Evolutionary conservation across 352 stramenopile genomes (phyloP).

Genomic region (Globisporangium polare): DNA sequence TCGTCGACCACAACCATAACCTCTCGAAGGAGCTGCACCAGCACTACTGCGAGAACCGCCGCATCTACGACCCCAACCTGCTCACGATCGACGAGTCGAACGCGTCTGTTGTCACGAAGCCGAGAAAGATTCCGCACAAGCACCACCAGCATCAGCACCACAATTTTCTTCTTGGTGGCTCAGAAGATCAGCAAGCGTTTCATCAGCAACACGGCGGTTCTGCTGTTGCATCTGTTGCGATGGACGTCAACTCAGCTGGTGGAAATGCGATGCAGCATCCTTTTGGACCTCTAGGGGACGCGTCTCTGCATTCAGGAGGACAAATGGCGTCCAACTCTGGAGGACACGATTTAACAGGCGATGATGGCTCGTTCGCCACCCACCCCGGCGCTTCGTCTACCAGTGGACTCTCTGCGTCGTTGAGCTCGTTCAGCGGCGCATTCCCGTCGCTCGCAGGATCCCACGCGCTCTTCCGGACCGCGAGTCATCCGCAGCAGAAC

Average conservation of each 20-base stretch:
- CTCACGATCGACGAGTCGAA: constrained; percentile 53
- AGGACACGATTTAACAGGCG: not conserved
- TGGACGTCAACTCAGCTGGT: not conserved
- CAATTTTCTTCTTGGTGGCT: not conserved
- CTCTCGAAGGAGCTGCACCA: constrained; percentile 68
- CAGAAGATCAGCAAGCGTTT: not conserved
- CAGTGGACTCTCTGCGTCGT: not conserved
- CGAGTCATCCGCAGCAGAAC: not conserved
- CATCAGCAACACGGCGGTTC: not conserved
- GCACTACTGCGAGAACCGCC: constrained; percentile 74
- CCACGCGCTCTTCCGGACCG: not conserved
- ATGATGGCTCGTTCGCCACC: not conserved
- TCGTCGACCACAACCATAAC: constrained; percentile 79
- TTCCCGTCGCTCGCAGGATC: constrained; percentile 4
- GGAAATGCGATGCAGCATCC: not conserved
- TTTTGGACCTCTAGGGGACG: not conserved
- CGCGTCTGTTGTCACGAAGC: constrained; percentile 23
- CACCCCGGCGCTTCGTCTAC: not conserved
- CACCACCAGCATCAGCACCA: not conserved
- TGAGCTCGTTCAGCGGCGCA: constrained; percentile 9
- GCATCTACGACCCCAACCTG: constrained; percentile 72
- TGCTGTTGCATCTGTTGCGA: not conserved
- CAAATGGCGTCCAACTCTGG: not conserved
- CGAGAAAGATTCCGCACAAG: constrained; percentile 5
- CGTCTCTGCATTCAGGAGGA: not conserved